These are phyloP conservation scores for Diphasiastrum complanatum DNA, from an alignment of 83 land plant genomes.

Conservation along the genomic window DNA sequence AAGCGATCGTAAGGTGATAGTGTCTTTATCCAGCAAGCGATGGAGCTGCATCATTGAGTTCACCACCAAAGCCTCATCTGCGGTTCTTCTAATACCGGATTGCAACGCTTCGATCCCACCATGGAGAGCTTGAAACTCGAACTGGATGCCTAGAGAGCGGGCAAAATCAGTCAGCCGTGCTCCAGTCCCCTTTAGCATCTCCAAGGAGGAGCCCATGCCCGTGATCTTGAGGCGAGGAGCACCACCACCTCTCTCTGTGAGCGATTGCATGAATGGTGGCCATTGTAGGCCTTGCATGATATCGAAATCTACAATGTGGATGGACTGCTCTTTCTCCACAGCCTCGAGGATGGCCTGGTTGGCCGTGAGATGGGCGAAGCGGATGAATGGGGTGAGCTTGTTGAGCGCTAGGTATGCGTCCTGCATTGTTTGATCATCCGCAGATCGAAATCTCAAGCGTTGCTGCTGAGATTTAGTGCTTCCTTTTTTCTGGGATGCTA, in stretches of 20 bases:
- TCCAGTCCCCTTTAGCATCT: slow-evolving; percentile 50
- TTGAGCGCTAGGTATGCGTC: too few relatives aligned
- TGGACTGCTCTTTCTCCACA: slow-evolving; percentile 26
- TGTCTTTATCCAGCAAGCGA: slow-evolving; percentile 22
- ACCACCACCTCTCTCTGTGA: slow-evolving; percentile 34
- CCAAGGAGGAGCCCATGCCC: slow-evolving; percentile 29
- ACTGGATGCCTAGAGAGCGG: slow-evolving; percentile 35
- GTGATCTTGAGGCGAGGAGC: slow-evolving; percentile 57
- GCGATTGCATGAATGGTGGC: slow-evolving; percentile 63
- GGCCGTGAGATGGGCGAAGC: slow-evolving; percentile 59
- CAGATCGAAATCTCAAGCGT: too few relatives aligned
- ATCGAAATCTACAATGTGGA: slow-evolving; percentile 63
- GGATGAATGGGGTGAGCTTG: slow-evolving; percentile 54
- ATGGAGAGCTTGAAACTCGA: slow-evolving; percentile 43
- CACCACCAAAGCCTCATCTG: slow-evolving; percentile 38
- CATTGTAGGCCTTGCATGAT: slow-evolving; percentile 67
- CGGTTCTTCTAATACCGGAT: slow-evolving; percentile 23
- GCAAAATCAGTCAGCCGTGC: slow-evolving; percentile 45
- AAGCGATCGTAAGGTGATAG: slow-evolving; percentile 31
- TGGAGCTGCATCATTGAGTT: slow-evolving; percentile 56
- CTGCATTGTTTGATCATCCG: too few relatives aligned
- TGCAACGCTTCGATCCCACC: too few relatives aligned
- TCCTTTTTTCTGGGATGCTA: too few relatives aligned
- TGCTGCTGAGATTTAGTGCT: too few relatives aligned
- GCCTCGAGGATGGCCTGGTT: slow-evolving; percentile 69